These are phyloP conservation scores for Lycium barbarum DNA, from an alignment of 257 asterid genomes.

Conservation along the genomic window DNA sequence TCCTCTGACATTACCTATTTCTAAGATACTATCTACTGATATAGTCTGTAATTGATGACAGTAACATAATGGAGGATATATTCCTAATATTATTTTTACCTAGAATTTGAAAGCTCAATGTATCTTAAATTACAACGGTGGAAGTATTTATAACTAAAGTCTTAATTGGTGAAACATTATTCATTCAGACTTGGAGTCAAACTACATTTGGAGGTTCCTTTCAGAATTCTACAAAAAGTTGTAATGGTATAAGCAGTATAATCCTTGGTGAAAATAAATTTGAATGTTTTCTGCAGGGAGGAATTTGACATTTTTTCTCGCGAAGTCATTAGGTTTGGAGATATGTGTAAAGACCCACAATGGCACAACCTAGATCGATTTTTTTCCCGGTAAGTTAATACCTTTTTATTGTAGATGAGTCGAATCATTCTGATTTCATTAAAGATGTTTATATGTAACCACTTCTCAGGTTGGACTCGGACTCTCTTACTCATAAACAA, in stretches of 20 bases:
- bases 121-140: background rate
- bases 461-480: constrained; percentile 82
- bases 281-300: constrained; percentile 62
- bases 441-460: constrained; percentile 9
- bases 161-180: background rate
- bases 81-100: background rate
- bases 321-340: constrained; percentile 92
- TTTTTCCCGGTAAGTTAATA: constrained; percentile 68
- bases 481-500: constrained; percentile 64
- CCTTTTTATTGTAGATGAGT: constrained; percentile 1
- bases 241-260: constrained; percentile 13
- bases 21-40: background rate
- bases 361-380: constrained; percentile 94
- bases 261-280: constrained; percentile 14
- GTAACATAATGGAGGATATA: background rate
- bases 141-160: background rate
- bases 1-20: background rate
- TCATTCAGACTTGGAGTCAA: constrained; percentile 2
- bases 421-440: background rate
- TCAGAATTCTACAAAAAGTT: background rate
- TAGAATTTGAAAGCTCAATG: background rate
- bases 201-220: background rate
- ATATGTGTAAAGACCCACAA: constrained; percentile 96
- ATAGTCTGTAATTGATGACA: background rate
- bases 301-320: constrained; percentile 90